Evolutionary conservation across 352 stramenopile genomes (phyloP), one percentile per base, ranked within the genome.

Genomic region (Phytophthora litchii): DNA sequence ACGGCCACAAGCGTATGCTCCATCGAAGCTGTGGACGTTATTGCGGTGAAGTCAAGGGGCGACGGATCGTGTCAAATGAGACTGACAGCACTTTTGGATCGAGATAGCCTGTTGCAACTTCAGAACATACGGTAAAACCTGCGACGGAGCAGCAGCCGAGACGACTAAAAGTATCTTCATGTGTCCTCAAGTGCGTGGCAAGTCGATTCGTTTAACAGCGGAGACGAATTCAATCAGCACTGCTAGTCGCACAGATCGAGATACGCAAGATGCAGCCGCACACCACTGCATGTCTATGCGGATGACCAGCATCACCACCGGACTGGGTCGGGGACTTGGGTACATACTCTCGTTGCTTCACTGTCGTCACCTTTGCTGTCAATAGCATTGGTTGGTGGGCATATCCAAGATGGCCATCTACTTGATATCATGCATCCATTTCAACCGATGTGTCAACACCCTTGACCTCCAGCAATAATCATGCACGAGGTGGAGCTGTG

Each of bases 401-500:
- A 40, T 53, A 20, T 1, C 9, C 36, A 50, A 50, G 12, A 46
- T 47, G 37, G 21, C 11, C 40, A 19, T 5, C 40, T 29, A 17
- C 8, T n/a, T 31, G 50, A 27, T 32, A 14, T 17, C 50, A 47
- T 11, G 48, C 36, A 38, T 32, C 21, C 34, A 49, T 38, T 34
- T 6, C 14, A 11, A 11, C 44, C 14, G 37, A 12, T 3, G 17
- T 14, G 19, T 71, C 41, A 74, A 57, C 78, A 89, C 1, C 80
- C 78, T 32, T 56, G 65, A 9, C 82, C 82, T 14, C 82, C 82
- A 8, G 74, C 80, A 40, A 91, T 86, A 23, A 72, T 70, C 34
- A 89, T 68, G 53, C 82, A 91, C 19, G 74, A 66, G 14, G 82
- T 89, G 36, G 76, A 82, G 56, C 57, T 80, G 34, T 86, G 69